Evolutionary conservation across 441 rosid species (phyloP), one percentile per base, ranked within the genome.

Genomic region (Flueggea neowawraea): DNA sequence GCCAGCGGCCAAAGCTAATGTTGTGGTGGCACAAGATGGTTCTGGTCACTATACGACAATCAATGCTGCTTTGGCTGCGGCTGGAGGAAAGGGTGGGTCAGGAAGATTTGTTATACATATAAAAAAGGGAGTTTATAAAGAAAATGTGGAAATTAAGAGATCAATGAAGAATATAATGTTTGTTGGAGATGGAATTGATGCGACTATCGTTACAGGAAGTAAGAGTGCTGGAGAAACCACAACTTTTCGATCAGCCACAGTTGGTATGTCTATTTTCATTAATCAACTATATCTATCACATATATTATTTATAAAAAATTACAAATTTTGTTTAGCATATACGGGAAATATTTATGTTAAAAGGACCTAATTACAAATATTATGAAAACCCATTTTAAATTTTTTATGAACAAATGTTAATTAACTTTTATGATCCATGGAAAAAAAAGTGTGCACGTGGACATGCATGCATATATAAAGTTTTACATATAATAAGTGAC

Each of bases 151-250:
- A 73, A 84, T 94, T 69, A 90, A 87, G 82, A 90, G 81, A 77
- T 80, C 83, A 74, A 85, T 88, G 77, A 86, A 90, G 88, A 94
- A 90, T 74, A 47, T 94, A 31, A 84, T 90, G 80, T 82, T 94
- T 75, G 45, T 88, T 28, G 97, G 98, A 54, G 98, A 94, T 52
- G 98, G 98, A 12, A 84, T 90, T 28, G 80, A 80, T 47, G 79
- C 74, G 6, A 87, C 97, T 0, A 57, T 94, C 10, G 80, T 90
- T 5, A 84, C 98, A 6, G 88, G 90, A 57, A 80, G 74, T 12
- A 81, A 88, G 57, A 88, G 50, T 54, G 76, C 36, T 31, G 5
- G 63, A 5, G 96, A 84, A n/a, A 84, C 93, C 87, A 89, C 96
- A 17, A 87, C 98, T 4, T 90, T 82, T 64, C 73, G 95, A 33